Evolutionary conservation across 116 monocot genomes (phyloP), one percentile per base, ranked within the genome.

Genomic region (Dioscorea cayenensis): DNA sequence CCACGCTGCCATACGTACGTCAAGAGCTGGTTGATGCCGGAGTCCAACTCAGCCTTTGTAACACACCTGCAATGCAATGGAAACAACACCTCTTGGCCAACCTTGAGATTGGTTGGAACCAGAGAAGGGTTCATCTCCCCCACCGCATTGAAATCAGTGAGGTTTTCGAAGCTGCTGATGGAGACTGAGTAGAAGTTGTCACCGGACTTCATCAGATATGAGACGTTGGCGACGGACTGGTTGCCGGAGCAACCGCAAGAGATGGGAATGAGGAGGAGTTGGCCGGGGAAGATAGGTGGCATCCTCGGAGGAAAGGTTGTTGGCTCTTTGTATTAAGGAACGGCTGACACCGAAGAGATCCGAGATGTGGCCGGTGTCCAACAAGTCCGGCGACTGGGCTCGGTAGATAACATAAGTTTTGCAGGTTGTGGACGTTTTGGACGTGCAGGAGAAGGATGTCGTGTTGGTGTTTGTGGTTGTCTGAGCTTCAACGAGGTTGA

Each of bases 1-100:
- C 22, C 73, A n/a, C 28, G 20, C 66, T 73, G 80, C 84, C 84
- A 84, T 28, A 74, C 80, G 37, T 80, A 80, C 14, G 84, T 84
- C 51, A 84, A 14, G 36, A 84, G 77, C 71, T 51, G 63, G 0
- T 74, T 77, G 16, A 67, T 8, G 17, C 80, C 80, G 19, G 27
- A 51, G 65, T 77, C 63, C n/a, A 70, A 18, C 27, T 80, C 63
- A 21, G 51, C 36, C 51, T 74, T 70, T 7, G 64, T 38, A 14
- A 80, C 77, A 59, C 84, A 84, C 84, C 64, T 77, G 51, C 84
- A 84, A 35, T 52, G 74, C 5, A 84, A 19, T 13, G 84, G 84
- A 37, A 80, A 71, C 23, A 73, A 28, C 19, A 75, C 80, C 49
- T 74, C 71, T 22, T 71, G 69, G 63, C 80, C 72, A 16, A 49